A percentile compares a stretch with the other conserved stretches of the same genome.
Conservation (phyloP, 306 rosid genomes). For the Astragalus glycyphyllos region DNA sequence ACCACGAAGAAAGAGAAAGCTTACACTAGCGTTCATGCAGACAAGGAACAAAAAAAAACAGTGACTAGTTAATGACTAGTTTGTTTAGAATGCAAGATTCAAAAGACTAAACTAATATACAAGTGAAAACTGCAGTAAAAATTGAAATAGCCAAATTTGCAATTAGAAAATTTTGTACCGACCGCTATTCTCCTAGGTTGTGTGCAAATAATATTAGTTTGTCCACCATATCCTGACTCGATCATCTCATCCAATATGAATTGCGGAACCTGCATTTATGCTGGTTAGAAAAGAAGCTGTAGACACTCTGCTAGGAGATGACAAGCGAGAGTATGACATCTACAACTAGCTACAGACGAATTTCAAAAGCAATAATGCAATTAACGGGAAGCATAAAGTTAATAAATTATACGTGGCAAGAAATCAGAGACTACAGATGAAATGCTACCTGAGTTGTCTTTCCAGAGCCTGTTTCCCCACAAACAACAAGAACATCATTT, state of each 20-base stretch:
- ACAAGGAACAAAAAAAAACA: slow-evolving; percentile 19
- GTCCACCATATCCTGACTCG: slow-evolving; percentile 77
- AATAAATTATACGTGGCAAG: neutral
- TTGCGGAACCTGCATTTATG: slow-evolving; percentile 82
- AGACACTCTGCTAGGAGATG: slow-evolving; percentile 5
- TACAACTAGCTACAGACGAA: slow-evolving; percentile 20
- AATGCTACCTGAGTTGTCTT: slow-evolving; percentile 92
- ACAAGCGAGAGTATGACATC: slow-evolving; percentile 26
- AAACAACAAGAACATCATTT: slow-evolving; percentile 80
- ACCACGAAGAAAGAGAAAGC: neutral
- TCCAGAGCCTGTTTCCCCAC: slow-evolving; percentile 99
- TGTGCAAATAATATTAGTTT: slow-evolving; percentile 86
- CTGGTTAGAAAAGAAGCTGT: slow-evolving; percentile 25
- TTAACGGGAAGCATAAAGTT: slow-evolving; percentile 1
- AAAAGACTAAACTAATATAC: slow-evolving; percentile 1
- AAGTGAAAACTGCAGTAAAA: slow-evolving; percentile 32
- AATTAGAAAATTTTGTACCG: slow-evolving; percentile 45
- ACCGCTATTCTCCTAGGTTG: slow-evolving; percentile 99
- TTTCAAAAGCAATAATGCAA: slow-evolving; percentile 28
- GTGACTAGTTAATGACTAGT: slow-evolving; percentile 1
- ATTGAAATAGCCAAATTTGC: slow-evolving; percentile 21
- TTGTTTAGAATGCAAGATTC: neutral
- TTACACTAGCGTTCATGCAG: slow-evolving; percentile 1
- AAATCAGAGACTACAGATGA: slow-evolving; percentile 32
- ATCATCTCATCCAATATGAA: slow-evolving; percentile 94